These are phyloP conservation scores for Metschnikowia koreensis DNA, from an alignment of 805 yeast species.

Conservation along the genomic window DNA sequence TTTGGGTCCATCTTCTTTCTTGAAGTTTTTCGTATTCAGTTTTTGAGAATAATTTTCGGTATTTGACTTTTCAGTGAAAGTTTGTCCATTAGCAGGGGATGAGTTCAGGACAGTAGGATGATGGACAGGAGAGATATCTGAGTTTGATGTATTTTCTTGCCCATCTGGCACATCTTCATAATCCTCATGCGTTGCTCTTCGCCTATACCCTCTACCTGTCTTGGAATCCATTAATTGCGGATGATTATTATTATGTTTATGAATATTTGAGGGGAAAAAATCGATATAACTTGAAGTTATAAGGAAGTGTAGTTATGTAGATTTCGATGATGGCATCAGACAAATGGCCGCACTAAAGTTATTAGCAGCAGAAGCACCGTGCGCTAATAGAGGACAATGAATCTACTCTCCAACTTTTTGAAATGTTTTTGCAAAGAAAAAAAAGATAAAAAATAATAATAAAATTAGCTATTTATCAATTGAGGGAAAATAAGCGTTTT, in stretches of 20 bases:
- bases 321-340: too few relatives aligned
- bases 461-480: too few relatives aligned
- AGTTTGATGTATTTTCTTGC: neutral
- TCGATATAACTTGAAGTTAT: too few relatives aligned
- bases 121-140: neutral
- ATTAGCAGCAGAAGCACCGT: too few relatives aligned
- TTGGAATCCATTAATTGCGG: neutral
- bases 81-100: neutral
- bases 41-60: neutral
- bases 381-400: too few relatives aligned
- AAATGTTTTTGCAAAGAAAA: too few relatives aligned
- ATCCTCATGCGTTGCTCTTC: constrained; percentile 4
- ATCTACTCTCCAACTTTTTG: too few relatives aligned
- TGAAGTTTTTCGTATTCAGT: neutral
- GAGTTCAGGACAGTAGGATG: neutral
- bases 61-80: neutral
- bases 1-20: neutral
- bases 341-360: too few relatives aligned
- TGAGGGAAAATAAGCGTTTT: too few relatives aligned
- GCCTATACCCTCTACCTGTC: constrained; percentile 4
- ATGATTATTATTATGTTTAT: neutral
- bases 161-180: constrained; percentile 2
- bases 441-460: too few relatives aligned
- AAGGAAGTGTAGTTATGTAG: too few relatives aligned
- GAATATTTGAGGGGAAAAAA: neutral